Percentiles rank a stretch among this genome's conserved stretches.
phyloP scores from a whole-genome alignment of 768 basidiomycete species.

The Nidularia sp. region DNA sequence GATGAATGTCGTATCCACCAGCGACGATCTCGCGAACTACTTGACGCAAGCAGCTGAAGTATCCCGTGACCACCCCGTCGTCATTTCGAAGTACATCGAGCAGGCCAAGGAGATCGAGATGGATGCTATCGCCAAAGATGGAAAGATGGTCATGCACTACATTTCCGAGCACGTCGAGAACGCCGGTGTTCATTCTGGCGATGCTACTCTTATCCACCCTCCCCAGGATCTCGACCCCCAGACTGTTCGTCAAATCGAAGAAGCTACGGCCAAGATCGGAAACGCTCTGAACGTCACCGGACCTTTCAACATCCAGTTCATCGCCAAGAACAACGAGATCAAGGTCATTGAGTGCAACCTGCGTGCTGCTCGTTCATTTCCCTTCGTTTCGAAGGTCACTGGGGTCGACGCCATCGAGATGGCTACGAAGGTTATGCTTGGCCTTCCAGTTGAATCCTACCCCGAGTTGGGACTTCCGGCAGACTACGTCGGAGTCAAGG shows the following conservation, averaged over 20 bases:
- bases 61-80: conserved; percentile 58
- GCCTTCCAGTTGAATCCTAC: conserved; percentile 83
- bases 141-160: conserved; percentile 95
- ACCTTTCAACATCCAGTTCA: conserved; percentile 99
- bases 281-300: conserved; percentile 97
- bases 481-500: conserved; percentile 98
- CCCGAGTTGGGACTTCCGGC: conserved; percentile 82
- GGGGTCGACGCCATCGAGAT: conserved; percentile 98
- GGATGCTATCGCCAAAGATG: conserved; percentile 97
- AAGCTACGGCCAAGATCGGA: conserved; percentile 96
- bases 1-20: conserved; percentile 98
- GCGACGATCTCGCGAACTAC: conserved; percentile 87
- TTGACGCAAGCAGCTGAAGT: conserved; percentile 94
- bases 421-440: conserved; percentile 98
- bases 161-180: conserved; percentile 99
- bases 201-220: conserved; percentile 95
- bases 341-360: conserved; percentile 99
- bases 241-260: conserved; percentile 93
- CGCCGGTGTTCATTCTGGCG: conserved; percentile 97
- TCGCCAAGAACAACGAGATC: conserved; percentile 99
- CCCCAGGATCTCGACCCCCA: conserved; percentile 97
- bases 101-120: conserved; percentile 99
- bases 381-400: conserved; percentile 98
- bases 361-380: conserved; percentile 95
- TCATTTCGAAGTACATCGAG: conserved; percentile 99